Base-by-base conservation (phyloP, 768 basidiomycete genomes). In the Exidia glandulosa region DNA sequence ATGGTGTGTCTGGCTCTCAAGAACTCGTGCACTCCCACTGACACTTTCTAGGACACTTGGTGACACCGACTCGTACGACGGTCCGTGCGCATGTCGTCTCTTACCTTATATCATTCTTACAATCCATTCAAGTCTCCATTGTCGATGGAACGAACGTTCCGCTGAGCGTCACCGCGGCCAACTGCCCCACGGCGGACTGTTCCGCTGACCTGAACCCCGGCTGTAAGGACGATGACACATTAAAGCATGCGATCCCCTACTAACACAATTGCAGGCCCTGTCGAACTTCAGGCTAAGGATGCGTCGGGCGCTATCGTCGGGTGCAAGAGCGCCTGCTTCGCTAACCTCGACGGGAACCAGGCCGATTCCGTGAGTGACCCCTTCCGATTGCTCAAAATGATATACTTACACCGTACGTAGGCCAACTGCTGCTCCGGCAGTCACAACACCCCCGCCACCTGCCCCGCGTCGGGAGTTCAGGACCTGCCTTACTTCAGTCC, bases 311-410 rank as follows among this genome's bases (percentile, higher is more conserved):
- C 41, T 23, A 45, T 45, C 41, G 78, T 84, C 7, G 85, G 85
- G 2, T 86, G 85, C 71, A 79, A 77, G 65, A 81, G 79, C 57
- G 84, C 84, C 36, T 86, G 84, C 64, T 60, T 67, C 29, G 75
- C 76, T 0, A 72, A 75, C 55, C 66, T 78, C 32, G 71, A 71
- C 59, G 73, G 73, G 2, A 69, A 76, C 58, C 66, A 71, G 30
- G 6, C 74, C 37, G 78, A 87, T 71, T 84, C 83, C 27, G 69
- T 75, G 3, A 84, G 85, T 65, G 86, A 85, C 70, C 87, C 86
- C 73, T 78, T 77, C 19, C 86, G n/a, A n/a, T n/a, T n/a, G n/a
- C n/a, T n/a, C n/a, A n/a, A n/a, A n/a, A n/a, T n/a, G n/a, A n/a
- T n/a, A n/a, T n/a, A n/a, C n/a, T n/a, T n/a, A n/a, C n/a, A n/a